Conservation (phyloP, 2,329 filamentous ascomycete genomes). For the Alternaria novae-zelandiae region DNA sequence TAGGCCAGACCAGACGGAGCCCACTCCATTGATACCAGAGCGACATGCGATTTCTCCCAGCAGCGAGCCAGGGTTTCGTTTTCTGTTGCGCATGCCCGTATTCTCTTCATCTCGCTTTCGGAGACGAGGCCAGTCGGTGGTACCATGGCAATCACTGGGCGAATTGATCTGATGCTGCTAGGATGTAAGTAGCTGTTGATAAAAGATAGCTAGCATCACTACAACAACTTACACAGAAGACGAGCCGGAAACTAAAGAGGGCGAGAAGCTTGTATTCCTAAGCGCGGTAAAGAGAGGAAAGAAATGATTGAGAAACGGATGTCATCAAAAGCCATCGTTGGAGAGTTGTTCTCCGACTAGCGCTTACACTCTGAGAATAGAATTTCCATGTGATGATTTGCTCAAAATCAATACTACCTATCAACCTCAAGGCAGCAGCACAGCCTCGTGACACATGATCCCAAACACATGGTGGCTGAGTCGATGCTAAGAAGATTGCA, state of each 20-base stretch:
- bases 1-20: neutral
- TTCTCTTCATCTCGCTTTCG: neutral
- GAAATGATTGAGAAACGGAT: neutral
- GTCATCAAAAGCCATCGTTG: neutral
- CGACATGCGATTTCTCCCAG: neutral
- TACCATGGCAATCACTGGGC: neutral
- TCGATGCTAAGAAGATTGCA: neutral
- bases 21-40: neutral
- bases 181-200: neutral
- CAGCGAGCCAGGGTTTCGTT: neutral
- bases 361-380: neutral
- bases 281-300: neutral
- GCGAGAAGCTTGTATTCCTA: neutral
- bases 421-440: neutral
- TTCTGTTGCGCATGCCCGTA: neutral
- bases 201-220: neutral
- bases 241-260: neutral
- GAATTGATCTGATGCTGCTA: neutral
- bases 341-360: neutral
- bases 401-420: neutral
- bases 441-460: neutral
- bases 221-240: neutral
- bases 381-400: neutral
- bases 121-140: neutral
- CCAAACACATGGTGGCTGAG: neutral